Conservation (phyloP, 345 rosid species). For the Boechera retrofracta region DNA sequence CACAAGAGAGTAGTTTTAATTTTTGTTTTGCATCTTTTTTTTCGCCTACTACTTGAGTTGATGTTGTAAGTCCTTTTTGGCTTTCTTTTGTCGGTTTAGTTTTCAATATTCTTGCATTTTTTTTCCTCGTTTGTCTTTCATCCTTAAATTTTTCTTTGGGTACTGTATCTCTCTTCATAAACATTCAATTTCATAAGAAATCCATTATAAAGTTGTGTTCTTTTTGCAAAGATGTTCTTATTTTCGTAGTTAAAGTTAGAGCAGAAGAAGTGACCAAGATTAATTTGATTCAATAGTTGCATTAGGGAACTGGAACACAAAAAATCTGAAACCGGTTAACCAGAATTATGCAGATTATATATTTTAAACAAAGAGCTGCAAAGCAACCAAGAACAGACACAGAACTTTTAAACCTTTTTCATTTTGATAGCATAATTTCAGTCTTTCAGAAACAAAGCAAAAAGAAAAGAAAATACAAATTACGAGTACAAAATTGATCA, state of each 20-base stretch:
- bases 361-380: not conserved
- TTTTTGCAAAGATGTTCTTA: not conserved
- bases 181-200: slow-evolving; percentile 42
- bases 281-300: not conserved
- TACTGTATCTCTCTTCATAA: slow-evolving; percentile 30
- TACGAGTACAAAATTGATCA: slow-evolving; percentile 5
- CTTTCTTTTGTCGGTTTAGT: slow-evolving; percentile 23
- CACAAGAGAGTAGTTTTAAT: slow-evolving; percentile 28
- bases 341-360: not conserved
- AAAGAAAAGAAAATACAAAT: slow-evolving; percentile 4
- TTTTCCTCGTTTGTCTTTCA: slow-evolving; percentile 10
- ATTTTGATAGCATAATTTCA: not conserved
- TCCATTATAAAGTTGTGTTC: slow-evolving; percentile 35
- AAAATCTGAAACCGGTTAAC: not conserved
- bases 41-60: slow-evolving; percentile 23
- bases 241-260: not conserved
- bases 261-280: not conserved
- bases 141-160: slow-evolving; percentile 11
- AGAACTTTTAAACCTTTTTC: not conserved
- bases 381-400: not conserved
- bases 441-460: slow-evolving; percentile 5
- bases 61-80: slow-evolving; percentile 29
- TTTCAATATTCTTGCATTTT: slow-evolving; percentile 19
- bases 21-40: slow-evolving; percentile 22
- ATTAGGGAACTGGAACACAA: not conserved